These are phyloP conservation scores for Dentipellis fragilis DNA, from an alignment of 768 basidiomycete species.

Conservation along the genomic window DNA sequence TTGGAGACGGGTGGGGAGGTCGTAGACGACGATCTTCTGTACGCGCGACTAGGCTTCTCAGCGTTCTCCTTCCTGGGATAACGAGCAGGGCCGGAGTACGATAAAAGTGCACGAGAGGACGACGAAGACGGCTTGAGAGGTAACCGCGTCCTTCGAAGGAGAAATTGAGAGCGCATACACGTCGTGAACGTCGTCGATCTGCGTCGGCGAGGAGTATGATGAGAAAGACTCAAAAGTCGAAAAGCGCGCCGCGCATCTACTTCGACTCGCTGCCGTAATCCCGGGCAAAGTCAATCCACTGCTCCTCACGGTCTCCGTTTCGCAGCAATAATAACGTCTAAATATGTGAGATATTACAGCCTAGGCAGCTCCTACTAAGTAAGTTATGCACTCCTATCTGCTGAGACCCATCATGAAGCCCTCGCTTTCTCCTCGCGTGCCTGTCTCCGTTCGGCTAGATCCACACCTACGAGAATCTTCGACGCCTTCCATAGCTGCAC, in stretches of 20 bases:
- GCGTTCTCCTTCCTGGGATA: slow-evolving; percentile 22
- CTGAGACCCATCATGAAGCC: neutral
- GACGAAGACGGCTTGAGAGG: slow-evolving; percentile 19
- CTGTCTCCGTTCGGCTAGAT: slow-evolving; percentile 74
- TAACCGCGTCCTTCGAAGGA: slow-evolving; percentile 25
- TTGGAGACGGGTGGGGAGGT: slow-evolving; percentile 8
- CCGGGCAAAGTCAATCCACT: neutral
- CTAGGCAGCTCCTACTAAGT: neutral
- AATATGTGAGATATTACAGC: neutral
- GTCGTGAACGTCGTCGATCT: neutral
- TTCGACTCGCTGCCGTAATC: neutral
- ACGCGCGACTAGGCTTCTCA: slow-evolving; percentile 14
- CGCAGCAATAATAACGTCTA: neutral
- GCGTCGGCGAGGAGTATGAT: neutral
- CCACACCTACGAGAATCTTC: slow-evolving; percentile 88
- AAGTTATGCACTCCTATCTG: slow-evolving; percentile 3
- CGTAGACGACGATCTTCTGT: slow-evolving; percentile 26
- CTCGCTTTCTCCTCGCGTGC: slow-evolving; percentile 35
- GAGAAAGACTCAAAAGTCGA: neutral
- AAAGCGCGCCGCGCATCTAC: neutral
- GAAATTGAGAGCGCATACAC: slow-evolving; percentile 28
- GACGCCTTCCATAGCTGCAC: slow-evolving; percentile 99
- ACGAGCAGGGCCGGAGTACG: slow-evolving; percentile 20
- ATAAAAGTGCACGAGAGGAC: slow-evolving; percentile 19
- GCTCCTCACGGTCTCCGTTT: neutral